A percentile compares a stretch with the other conserved stretches of the same genome.
Conservation (phyloP, 805 yeast species). For the Blastobotrys peoriensis region DNA sequence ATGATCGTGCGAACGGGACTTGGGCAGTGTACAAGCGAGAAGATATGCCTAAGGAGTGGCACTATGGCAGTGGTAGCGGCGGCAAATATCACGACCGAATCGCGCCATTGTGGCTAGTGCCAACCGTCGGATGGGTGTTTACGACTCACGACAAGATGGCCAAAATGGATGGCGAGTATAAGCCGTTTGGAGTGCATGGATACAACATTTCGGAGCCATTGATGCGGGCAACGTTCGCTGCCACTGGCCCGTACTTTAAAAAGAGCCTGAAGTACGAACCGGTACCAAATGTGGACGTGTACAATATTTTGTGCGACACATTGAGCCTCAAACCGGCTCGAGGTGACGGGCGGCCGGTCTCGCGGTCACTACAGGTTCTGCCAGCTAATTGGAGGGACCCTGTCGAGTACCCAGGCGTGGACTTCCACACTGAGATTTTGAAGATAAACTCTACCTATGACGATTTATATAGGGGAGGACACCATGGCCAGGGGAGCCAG, state of each 20-base stretch:
- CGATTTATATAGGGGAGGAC: conserved; percentile 13
- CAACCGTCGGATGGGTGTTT: conserved; percentile 73
- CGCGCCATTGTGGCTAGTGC: conserved; percentile 83
- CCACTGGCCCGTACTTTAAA: conserved; percentile 71
- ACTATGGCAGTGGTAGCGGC: conserved; percentile 45
- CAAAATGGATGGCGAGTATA: conserved; percentile 42
- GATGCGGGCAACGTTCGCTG: conserved; percentile 80
- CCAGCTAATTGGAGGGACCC: conserved; percentile 25
- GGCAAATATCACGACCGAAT: conserved; percentile 49
- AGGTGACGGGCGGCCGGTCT: conserved; percentile 47
- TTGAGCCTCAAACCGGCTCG: conserved; percentile 46
- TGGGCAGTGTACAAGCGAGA: conserved; percentile 49
- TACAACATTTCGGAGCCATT: conserved; percentile 69
- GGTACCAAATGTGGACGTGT: conserved; percentile 66
- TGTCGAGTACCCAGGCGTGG: conserved; percentile 28
- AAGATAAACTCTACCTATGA: conserved; percentile 28
- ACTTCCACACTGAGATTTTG: conserved; percentile 23
- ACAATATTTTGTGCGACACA: conserved; percentile 66
- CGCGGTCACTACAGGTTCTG: conserved; percentile 19
- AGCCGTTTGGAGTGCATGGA: conserved; percentile 80
- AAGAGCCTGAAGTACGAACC: conserved; percentile 42
- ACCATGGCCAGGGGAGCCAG: neutral
- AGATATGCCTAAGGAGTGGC: conserved; percentile 47
- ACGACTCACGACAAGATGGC: conserved; percentile 56
- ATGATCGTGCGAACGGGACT: conserved; percentile 14